Base-by-base conservation (phyloP, 495 filamentous ascomycete species). In the Penicillium cataractarum region DNA sequence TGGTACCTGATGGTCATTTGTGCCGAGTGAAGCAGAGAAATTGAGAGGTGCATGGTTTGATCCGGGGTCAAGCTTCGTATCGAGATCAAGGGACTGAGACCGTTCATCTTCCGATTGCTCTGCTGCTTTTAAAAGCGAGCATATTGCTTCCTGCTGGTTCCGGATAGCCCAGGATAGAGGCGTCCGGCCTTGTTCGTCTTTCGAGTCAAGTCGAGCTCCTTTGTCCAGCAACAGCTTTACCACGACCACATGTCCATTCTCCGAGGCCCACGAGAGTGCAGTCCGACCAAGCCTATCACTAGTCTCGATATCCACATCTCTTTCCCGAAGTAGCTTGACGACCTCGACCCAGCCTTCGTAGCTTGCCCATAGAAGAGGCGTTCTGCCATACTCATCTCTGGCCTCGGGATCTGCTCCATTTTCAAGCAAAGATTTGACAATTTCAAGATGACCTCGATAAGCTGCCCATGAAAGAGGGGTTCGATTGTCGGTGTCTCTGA, bases 171-270 rank as follows among this genome's bases (percentile, higher is more conserved):
- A 24, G 42, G 19, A 6, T 12, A 46, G 8, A 4, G 42, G 42
- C 19, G 42, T 46, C 22, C 42, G 42, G 17, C 49, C 26, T 29
- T 31, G n/a, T 17, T 13, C 24, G 8, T 52, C 49, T 31, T 31
- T 52, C 1, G 49, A 52, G 24, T 52, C 26, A 17, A 21, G 49
- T 17, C 29, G 26, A 6, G 52, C 52, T 1, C 52, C 52, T 24
- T 24, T 24, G 13, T 55, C 52, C 17, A 55, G 32, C n/a, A 55
- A n/a, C 6, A 55, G 21, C 32, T 55, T 55, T 24, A 39, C 52
- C 7, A 39, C 52, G 6, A 24, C 52, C 33, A 26, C 19, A 8
- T 55, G 52, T 24, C 33, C 33, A 8, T 35, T 35, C 12, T 33
- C 52, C 2, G 21, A 22, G 17, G 52, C 52, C 21, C 33, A 24